Evolutionary conservation across 1,284 basidiomycete species (phyloP).

Genomic region (Fomes fomentarius): DNA sequence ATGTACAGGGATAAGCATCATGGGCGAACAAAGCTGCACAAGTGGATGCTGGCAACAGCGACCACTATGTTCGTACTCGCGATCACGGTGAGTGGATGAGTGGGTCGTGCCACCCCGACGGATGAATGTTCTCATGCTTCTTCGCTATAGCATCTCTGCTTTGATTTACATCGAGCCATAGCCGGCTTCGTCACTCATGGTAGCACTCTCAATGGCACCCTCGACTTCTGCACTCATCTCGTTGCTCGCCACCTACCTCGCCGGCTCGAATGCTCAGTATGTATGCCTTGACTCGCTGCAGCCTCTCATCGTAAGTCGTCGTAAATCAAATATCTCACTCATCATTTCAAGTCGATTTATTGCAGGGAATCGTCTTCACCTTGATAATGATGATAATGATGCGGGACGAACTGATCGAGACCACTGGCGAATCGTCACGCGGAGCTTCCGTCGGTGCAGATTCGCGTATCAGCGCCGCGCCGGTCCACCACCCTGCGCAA

Average conservation of each 20-base stretch:
- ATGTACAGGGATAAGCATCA: slow-evolving; percentile 5
- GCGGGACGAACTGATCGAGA: too few relatives aligned
- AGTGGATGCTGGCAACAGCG: slow-evolving; percentile 16
- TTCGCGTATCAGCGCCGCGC: too few relatives aligned
- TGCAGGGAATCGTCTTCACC: slow-evolving; percentile 22
- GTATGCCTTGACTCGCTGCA: slow-evolving; percentile 22
- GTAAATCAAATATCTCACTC: not conserved
- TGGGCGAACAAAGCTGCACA: not conserved
- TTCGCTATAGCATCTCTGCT: slow-evolving; percentile 5
- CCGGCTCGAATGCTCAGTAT: slow-evolving; percentile 24
- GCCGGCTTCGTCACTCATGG: slow-evolving; percentile 9
- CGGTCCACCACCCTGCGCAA: too few relatives aligned
- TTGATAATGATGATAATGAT: too few relatives aligned
- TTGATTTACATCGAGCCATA: slow-evolving; percentile 12
- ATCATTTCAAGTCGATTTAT: not conserved
- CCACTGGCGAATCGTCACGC: too few relatives aligned
- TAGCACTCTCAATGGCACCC: slow-evolving; percentile 3
- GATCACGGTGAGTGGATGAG: slow-evolving; percentile 5
- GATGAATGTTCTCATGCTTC: too few relatives aligned
- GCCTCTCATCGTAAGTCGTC: slow-evolving; percentile 20
- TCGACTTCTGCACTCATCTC: slow-evolving; percentile 17
- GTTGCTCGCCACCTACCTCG: slow-evolving; percentile 21
- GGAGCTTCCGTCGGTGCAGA: too few relatives aligned
- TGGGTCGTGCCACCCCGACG: too few relatives aligned
- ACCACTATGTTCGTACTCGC: slow-evolving; percentile 17